phyloP scores from a whole-genome alignment of 805 yeast species.

The Metschnikowia rubicola region DNA sequence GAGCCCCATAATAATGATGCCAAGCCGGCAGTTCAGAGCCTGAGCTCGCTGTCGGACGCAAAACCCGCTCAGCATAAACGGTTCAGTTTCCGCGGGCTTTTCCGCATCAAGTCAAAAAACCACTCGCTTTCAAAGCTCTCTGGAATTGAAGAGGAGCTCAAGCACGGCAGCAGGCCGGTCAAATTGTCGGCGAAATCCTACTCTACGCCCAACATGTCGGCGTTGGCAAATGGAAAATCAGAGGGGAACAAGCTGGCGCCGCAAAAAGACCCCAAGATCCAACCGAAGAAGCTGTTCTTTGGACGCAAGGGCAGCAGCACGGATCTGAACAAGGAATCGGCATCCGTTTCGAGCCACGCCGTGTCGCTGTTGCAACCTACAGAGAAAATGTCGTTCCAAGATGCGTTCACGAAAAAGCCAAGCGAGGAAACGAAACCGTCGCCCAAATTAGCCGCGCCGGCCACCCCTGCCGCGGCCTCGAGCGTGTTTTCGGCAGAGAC shows the following conservation, averaged over 20 bases:
- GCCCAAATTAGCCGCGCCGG: neutral
- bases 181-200: conserved; percentile 26
- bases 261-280: neutral
- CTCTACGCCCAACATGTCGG: conserved; percentile 29
- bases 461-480: conserved; percentile 1
- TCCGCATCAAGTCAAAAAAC: conserved; percentile 34
- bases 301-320: neutral
- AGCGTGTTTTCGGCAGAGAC: conserved; percentile 9
- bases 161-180: conserved; percentile 12
- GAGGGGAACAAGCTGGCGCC: neutral
- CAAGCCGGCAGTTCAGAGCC: neutral
- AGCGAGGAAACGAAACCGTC: neutral
- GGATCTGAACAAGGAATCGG: neutral
- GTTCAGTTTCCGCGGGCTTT: conserved; percentile 38
- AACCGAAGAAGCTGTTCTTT: conserved; percentile 1
- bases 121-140: conserved; percentile 20
- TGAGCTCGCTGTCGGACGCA: neutral
- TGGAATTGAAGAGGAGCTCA: conserved; percentile 10
- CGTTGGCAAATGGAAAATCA: conserved; percentile 2
- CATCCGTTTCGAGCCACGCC: no score
- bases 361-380: neutral
- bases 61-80: conserved; percentile 22
- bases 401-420: neutral
- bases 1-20: no score
- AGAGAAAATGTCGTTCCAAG: neutral